Evolutionary conservation across 208 protist species (phyloP), one percentile per base, ranked within the genome.

Genomic region (Herpetomonas muscarum): DNA sequence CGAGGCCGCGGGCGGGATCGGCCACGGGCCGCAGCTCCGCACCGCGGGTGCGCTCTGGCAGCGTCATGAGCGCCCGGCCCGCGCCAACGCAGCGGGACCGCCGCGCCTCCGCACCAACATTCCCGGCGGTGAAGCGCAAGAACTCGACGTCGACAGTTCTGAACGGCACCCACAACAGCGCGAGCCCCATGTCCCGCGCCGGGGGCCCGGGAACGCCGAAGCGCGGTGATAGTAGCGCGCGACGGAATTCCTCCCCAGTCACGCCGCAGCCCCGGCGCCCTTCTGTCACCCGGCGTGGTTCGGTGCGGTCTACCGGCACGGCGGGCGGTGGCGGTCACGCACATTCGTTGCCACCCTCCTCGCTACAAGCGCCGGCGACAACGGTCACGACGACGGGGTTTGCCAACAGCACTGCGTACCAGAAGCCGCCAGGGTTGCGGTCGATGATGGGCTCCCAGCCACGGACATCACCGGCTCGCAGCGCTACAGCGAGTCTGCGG

Each of bases 401-500:
- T 15, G 34, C 15, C 15, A 7, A 39, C 34, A 39, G 34, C 34
- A 15, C 15, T 7, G 7, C 15, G 34, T 39, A 39, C 34, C 34
- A 39, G 10, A 7, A 39, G 34, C 34, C 34, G 34, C 34, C 34
- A 17, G 34, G 10, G 10, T 15, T 39, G 34, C 34, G 39, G 36
- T 25, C 28, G n/a, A 46, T 45, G 24, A 28, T 36, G 37, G 24
- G 55, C 25, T 1, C 25, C 3, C 1, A 15, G 34, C 34, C n/a
- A n/a, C 55, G 32, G 39, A 49, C 54, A 29, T 74, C 63, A 22
- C 58, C 57, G 24, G 65, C 70, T 9, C 65, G 68, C n/a, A 45
- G 53, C 19, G 65, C 67, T 17, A 61, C 67, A 50, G 61, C 55
- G 24, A 74, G 68, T 51, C 52, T 71, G 22, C 69, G 63, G 32